Conservation (phyloP, 2,329 filamentous ascomycete genomes). For the Trichoderma pleuroti region DNA sequence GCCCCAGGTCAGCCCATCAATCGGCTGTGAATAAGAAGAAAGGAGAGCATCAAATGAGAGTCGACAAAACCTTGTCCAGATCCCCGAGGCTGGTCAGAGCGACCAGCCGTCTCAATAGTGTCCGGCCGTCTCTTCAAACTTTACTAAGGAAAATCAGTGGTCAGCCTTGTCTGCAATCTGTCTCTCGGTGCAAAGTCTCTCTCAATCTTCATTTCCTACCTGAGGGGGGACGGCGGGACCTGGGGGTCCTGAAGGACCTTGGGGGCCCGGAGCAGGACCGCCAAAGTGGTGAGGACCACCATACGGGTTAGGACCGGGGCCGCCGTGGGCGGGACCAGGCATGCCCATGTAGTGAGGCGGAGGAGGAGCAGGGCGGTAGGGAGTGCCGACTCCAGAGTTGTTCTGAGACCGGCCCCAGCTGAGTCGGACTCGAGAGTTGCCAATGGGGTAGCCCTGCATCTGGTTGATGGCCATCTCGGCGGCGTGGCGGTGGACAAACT, state of each 20-base stretch:
- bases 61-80: conserved; percentile 22
- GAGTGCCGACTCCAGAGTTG: conserved; percentile 97
- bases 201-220: conserved; percentile 30
- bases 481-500: conserved; percentile 97
- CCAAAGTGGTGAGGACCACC: conserved; percentile 35
- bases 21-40: conserved; percentile 25
- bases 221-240: conserved; percentile 38
- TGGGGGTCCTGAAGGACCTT: conserved; percentile 37
- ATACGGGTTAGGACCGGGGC: conserved; percentile 42
- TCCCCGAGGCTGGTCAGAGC: conserved; percentile 7
- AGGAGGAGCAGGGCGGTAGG: conserved; percentile 86
- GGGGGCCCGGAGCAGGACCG: conserved; percentile 37
- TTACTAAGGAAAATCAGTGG: conserved; percentile 19
- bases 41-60: conserved; percentile 25
- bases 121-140: conserved; percentile 14
- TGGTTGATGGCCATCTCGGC: conserved; percentile 99
- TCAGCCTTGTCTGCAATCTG: conserved; percentile 5
- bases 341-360: conserved; percentile 54
- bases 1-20: conserved; percentile 25
- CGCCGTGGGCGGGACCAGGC: conserved; percentile 39
- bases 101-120: conserved; percentile 14
- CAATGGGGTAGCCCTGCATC: conserved; percentile 99
- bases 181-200: not conserved
- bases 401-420: conserved; percentile 98
- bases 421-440: conserved; percentile 94